These are phyloP conservation scores for Microbotryomycetes sp. DNA, from an alignment of 1,284 basidiomycete species.

Conservation along the genomic window DNA sequence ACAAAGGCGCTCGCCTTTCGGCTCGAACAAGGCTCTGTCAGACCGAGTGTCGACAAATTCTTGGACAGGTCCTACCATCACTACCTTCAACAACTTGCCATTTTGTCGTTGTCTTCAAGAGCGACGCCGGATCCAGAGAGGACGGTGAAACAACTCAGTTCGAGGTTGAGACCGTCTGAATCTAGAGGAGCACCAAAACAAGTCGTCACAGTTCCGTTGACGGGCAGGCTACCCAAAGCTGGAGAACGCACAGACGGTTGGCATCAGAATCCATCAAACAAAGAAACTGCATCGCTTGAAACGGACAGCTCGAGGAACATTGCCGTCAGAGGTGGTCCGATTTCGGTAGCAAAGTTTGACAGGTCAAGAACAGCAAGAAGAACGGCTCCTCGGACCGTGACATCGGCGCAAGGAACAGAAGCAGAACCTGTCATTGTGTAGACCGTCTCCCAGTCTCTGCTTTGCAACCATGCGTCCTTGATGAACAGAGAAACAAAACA, in stretches of 20 bases:
- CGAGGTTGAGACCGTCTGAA: conserved; percentile 16
- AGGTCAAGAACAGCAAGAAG: conserved; percentile 1
- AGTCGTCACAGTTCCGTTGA: conserved; percentile 21
- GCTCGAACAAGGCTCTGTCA: background rate
- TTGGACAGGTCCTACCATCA: conserved; percentile 31
- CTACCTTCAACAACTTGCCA: conserved; percentile 28
- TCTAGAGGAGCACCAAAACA: conserved; percentile 10
- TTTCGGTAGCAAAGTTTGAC: conserved; percentile 15
- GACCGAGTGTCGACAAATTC: no score
- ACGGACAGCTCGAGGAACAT: background rate
- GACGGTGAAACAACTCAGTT: conserved; percentile 18
- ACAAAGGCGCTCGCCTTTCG: conserved; percentile 15
- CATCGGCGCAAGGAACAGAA: background rate
- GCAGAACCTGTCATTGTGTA: background rate
- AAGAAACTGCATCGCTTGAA: no score
- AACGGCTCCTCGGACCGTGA: background rate
- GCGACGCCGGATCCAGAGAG: conserved; percentile 11
- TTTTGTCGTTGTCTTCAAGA: conserved; percentile 13
- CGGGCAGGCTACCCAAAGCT: conserved; percentile 8
- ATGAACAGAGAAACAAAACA: background rate
- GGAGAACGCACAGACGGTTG: conserved; percentile 19
- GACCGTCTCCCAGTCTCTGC: background rate
- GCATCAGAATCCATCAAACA: no score
- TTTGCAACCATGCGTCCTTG: no score
- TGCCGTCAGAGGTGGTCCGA: conserved; percentile 8